Evolutionary conservation across 2,329 filamentous ascomycete species (phyloP).

Genomic region (Cordyceps militaris): DNA sequence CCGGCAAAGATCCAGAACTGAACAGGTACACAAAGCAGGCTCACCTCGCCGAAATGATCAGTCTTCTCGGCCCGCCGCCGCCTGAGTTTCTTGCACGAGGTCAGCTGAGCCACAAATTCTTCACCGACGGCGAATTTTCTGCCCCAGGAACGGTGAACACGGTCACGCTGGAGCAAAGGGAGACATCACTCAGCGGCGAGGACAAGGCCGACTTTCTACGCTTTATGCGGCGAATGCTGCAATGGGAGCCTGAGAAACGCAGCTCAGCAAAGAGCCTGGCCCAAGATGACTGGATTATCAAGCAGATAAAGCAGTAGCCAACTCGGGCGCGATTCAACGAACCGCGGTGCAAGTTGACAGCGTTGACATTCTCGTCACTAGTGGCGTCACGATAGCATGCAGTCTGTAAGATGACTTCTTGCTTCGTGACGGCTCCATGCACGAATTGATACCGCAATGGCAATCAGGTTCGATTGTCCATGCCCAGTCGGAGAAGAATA

Average conservation of each 20-base stretch:
- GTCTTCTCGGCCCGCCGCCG: constrained; percentile 37
- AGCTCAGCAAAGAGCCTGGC: constrained; percentile 23
- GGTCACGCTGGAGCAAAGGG: constrained; percentile 28
- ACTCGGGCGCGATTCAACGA: too few species aligned
- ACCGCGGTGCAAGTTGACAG: too few species aligned
- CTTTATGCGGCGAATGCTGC: constrained; percentile 31
- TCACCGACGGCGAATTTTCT: constrained; percentile 28
- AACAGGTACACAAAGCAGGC: constrained; percentile 35
- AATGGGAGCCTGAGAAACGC: constrained; percentile 28
- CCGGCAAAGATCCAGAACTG: constrained; percentile 30
- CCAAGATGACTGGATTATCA: constrained; percentile 25
- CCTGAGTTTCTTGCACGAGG: constrained; percentile 26
- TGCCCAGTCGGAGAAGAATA: too few species aligned
- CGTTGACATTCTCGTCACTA: too few species aligned
- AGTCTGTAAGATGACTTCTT: too few species aligned
- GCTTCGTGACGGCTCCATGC: too few species aligned
- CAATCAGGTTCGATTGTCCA: too few species aligned
- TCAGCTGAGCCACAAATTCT: constrained; percentile 29
- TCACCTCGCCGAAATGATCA: constrained; percentile 42
- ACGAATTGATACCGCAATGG: too few species aligned
- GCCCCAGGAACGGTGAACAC: constrained; percentile 14
- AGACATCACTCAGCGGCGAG: constrained; percentile 29
- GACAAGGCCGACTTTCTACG: constrained; percentile 25
- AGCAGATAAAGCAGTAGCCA: not conserved
- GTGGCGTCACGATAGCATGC: too few species aligned